Evolutionary conservation across 116 monocot species (phyloP).

Genomic region (Zostera marina): DNA sequence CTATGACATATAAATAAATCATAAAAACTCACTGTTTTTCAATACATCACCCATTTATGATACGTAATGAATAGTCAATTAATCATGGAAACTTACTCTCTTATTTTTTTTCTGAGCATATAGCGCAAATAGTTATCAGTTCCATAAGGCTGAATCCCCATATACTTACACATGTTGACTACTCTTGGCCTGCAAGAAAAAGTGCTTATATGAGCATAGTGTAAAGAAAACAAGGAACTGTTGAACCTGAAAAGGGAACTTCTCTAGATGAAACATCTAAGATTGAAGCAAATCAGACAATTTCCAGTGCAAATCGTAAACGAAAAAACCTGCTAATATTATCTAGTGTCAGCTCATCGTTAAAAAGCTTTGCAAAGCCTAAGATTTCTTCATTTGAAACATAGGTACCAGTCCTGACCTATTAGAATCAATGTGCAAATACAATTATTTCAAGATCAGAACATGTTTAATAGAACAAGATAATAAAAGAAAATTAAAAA

Average conservation of each 20-base stretch:
- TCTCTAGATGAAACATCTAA: neutral
- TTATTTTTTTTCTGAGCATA: constrained; percentile 78
- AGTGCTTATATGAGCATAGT: neutral
- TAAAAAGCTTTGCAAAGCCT: constrained; percentile 86
- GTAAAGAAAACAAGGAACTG: neutral
- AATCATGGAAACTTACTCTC: constrained; percentile 32
- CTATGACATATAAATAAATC: too few species aligned
- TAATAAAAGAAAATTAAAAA: neutral
- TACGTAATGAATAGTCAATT: neutral
- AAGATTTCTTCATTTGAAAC: constrained; percentile 92
- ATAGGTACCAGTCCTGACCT: constrained; percentile 76
- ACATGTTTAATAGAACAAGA: neutral
- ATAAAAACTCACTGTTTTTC: too few species aligned
- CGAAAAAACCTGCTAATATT: constrained; percentile 81
- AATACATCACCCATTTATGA: too few species aligned
- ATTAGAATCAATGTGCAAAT: neutral
- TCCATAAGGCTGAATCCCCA: constrained; percentile 86
- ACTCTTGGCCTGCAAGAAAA: constrained; percentile 64
- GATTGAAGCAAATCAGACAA: neutral
- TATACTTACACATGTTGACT: constrained; percentile 97
- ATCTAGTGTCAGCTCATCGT: constrained; percentile 92
- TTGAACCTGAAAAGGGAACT: neutral
- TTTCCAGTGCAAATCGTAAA: neutral
- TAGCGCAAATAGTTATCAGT: constrained; percentile 82
- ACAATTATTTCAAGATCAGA: neutral